A percentile compares a stretch with the other conserved stretches of the same genome.
Evolutionary conservation across 176 grass and related monocot species (phyloP).

Genomic region (Luzula sylvatica): DNA sequence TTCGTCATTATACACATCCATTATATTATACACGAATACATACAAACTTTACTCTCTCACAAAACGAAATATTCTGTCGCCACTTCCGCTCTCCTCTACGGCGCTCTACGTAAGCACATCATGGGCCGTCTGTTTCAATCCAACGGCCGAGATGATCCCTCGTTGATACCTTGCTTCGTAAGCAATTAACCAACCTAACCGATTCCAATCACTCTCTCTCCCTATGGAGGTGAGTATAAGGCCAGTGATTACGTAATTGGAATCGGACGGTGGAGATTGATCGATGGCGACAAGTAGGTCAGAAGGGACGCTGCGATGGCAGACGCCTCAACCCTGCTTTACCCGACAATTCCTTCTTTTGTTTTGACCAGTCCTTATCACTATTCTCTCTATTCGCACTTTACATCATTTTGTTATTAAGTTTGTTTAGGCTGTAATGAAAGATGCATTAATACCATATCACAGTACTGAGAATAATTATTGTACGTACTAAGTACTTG

Average conservation of each 20-base stretch:
- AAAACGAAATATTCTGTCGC: constrained; percentile 8
- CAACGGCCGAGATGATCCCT: not conserved
- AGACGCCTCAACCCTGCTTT: constrained; percentile 9
- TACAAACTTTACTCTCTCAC: not conserved
- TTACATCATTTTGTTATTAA: not conserved
- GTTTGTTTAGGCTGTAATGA: not conserved
- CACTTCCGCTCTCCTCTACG: not conserved
- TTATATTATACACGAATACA: not conserved
- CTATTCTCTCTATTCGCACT: not conserved
- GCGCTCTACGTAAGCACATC: constrained; percentile 1
- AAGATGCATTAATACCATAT: not conserved
- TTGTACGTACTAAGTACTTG: too few relatives aligned
- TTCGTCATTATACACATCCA: not conserved
- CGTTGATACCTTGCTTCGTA: not conserved
- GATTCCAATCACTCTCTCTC: not conserved
- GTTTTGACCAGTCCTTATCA: constrained; percentile 16
- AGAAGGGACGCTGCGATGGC: not conserved
- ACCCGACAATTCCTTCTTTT: constrained; percentile 14
- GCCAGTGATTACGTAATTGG: not conserved
- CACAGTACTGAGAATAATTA: too few relatives aligned
- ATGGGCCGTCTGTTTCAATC: not conserved
- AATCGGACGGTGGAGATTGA: constrained; percentile 5
- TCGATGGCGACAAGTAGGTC: not conserved
- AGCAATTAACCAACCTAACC: constrained; percentile 10
- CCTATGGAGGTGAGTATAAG: not conserved